These are phyloP conservation scores for Coleophoma eucalyptorum DNA, from an alignment of 2,329 filamentous ascomycete genomes.

Conservation along the genomic window DNA sequence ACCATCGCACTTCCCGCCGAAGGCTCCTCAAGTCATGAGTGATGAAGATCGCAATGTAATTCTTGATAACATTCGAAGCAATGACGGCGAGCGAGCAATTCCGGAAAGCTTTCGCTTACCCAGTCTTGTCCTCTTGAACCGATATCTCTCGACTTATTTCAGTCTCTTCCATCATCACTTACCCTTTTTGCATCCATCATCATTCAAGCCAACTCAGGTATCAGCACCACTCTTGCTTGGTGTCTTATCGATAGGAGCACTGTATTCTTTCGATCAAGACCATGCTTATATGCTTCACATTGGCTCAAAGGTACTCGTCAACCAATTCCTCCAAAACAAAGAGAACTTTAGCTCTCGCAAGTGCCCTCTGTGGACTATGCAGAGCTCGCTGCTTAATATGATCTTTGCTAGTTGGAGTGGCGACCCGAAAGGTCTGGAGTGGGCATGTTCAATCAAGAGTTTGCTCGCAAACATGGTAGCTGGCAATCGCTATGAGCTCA, in stretches of 20 bases:
- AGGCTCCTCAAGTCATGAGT: constrained; percentile 74
- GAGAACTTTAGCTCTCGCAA: constrained; percentile 98
- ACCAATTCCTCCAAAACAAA: constrained; percentile 96
- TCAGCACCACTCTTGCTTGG: constrained; percentile 83
- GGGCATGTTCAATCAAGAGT: constrained; percentile 99
- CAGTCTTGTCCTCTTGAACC: constrained; percentile 74
- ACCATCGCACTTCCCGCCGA: constrained; percentile 63
- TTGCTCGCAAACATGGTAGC: constrained; percentile 98
- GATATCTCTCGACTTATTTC: constrained; percentile 94
- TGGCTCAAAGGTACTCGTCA: constrained; percentile 94
- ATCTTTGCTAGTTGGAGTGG: constrained; percentile 99
- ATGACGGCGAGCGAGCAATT: constrained; percentile 77
- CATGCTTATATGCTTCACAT: constrained; percentile 97
- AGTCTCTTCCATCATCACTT: constrained; percentile 95
- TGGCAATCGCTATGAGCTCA: constrained; percentile 93
- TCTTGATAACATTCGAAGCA: constrained; percentile 77
- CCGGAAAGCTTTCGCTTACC: constrained; percentile 89
- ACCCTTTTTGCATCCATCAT: constrained; percentile 90
- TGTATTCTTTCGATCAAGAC: constrained; percentile 96
- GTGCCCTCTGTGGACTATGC: constrained; percentile 97
- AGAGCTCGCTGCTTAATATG: constrained; percentile 96
- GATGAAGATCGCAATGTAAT: constrained; percentile 86
- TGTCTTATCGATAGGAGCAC: constrained; percentile 88
- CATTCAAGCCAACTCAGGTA: constrained; percentile 76
- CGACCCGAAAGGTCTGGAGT: constrained; percentile 94